Percentiles rank a stretch among this genome's conserved stretches.
These are phyloP conservation scores for Coemansia furcata DNA, from an alignment of 192 early-diverging fungal genomes.

Conservation along the genomic window DNA sequence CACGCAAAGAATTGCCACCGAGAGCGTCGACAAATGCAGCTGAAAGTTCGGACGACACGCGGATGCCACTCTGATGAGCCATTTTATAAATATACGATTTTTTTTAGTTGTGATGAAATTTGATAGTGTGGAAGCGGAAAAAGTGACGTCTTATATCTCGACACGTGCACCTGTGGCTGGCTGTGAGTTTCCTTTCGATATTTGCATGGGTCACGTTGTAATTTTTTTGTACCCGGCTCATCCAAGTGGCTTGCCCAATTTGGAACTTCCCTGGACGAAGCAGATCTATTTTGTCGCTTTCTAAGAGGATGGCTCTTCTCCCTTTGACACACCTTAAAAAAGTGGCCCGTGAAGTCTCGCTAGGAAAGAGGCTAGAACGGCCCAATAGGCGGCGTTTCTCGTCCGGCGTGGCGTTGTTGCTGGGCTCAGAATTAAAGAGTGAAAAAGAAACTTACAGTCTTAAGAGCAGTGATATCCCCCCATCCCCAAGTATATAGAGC, in stretches of 20 bases:
- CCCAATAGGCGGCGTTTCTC: background rate
- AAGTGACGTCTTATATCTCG: background rate
- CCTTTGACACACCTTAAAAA: background rate
- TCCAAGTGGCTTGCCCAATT: background rate
- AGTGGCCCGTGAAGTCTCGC: background rate
- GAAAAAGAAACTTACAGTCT: background rate
- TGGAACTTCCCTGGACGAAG: background rate
- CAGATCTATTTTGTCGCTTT: background rate
- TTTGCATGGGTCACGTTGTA: background rate
- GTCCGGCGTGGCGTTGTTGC: background rate
- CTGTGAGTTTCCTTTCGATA: background rate
- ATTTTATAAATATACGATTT: constrained; percentile 8
- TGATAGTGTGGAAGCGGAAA: background rate
- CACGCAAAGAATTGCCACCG: constrained; percentile 29
- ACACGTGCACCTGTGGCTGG: background rate
- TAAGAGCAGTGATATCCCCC: background rate
- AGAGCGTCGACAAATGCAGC: constrained; percentile 21
- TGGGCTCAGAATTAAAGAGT: background rate
- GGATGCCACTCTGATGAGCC: constrained; percentile 51
- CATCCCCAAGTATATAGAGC: background rate
- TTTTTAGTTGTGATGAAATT: too few relatives aligned
- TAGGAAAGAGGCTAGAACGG: background rate
- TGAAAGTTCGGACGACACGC: constrained; percentile 26
- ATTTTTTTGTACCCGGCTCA: background rate
- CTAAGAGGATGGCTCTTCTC: background rate